Base-by-base conservation (phyloP, 768 basidiomycete genomes). In the Trametes meyenii region DNA sequence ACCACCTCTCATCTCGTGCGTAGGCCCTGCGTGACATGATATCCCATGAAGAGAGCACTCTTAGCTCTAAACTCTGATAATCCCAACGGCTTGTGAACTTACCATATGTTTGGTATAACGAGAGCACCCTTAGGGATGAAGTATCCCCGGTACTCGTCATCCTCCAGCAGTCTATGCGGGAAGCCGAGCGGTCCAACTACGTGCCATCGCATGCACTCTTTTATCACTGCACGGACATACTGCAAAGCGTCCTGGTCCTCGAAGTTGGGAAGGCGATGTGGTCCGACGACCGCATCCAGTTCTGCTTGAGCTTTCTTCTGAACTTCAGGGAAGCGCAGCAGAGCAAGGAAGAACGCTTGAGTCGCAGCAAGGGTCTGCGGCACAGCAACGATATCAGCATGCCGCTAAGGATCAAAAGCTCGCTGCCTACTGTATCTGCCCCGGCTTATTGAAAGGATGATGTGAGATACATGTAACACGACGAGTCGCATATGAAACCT, bases 1-100 rank as follows among this genome's bases (percentile, higher is more conserved):
- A 79, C 19, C 67, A 69, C 12, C 62, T 57, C 14, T 70, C 70
- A 58, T 79, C 75, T 23, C 74, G 76, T 16, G 78, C 51, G 43
- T 77, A 77, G 13, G 76, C 70, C 76, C 76, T 77, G 26, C 23
- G n/a, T 33, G 12, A 19, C 5, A 50, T 12, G 10, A n/a, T 3
- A 14, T 16, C 13, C 14, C 29, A 33, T 3, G 3, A 33, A 3
- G 29, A 8, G 3, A 33, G 8, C 8, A 33, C 29, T 33, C 29
- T 33, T 8, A 33, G 29, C 29, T 33, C 29, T 33, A 33, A n/a
- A n/a, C n/a, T n/a, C n/a, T n/a, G n/a, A n/a, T n/a, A n/a, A n/a
- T 8, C 8, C 29, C 29, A 33, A 33, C 8, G 29, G 29, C n/a
- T 33, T 33, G 8, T 33, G 29, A 14, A n/a, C 48, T 4, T 1